Base-by-base conservation (phyloP, 306 rosid genomes). In the Quercus wislizeni region DNA sequence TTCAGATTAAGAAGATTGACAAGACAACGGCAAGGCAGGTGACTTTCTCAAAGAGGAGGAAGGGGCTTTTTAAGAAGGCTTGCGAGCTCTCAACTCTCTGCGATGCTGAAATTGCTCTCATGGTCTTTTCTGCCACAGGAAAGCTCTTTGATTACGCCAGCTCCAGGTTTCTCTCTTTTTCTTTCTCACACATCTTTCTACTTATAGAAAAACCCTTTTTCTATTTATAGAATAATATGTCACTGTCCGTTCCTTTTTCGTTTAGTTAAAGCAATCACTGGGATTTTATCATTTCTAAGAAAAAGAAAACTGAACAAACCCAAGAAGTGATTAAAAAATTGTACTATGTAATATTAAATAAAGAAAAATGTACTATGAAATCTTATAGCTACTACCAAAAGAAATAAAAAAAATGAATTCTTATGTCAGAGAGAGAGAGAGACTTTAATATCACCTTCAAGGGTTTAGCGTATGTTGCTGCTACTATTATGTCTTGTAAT, bases 21-120 rank as follows among this genome's bases (percentile, higher is more conserved):
- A 88, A 62, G 57, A 77, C 68, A 62, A 74, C 87, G 2, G 83
- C 87, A 10, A 85, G 87, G 62, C 89, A 88, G 68, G 89, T 80
- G 4, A 74, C 87, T 5, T 85, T 88, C 73, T 85, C 87, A 2
- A 83, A 80, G 85, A 85, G 87, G 72, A 85, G 79, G 68, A 81
- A 59, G 74, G 89, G 89, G 6, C 74, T 88, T 2, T 74, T 88
- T 30, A 86, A 88, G 81, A 88, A 88, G 57, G 89, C 89, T 38
- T 14, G 38, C 49, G 91, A 88, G 71, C 89, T 88, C 71, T 83
- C 87, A 6, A 82, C 80, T 14, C 79, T 85, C 2, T 83, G 91
- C 46, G 91, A 88, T 74, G 88, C 88, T 71, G 85, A 88, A 56
- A 73, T 86, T 57, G 89, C 82, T 64, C 74, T 88, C 35, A 8